These are phyloP conservation scores for Pichia eremophila DNA, from an alignment of 805 yeast species.

Conservation along the genomic window DNA sequence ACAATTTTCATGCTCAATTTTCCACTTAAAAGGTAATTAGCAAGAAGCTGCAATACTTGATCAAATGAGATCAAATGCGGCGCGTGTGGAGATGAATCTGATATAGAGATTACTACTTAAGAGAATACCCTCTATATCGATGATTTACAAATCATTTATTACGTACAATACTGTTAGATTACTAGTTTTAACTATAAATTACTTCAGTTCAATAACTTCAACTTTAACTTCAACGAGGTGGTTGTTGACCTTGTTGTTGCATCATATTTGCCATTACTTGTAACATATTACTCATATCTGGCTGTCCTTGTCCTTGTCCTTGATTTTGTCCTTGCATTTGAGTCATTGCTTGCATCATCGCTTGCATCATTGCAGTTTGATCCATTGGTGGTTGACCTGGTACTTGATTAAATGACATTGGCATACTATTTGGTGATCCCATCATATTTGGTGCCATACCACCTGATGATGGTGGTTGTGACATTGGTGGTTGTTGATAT, in stretches of 20 bases:
- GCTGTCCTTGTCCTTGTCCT: conserved; percentile 10
- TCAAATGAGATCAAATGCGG: no score
- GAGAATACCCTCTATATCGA: no score
- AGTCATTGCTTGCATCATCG: conserved; percentile 28
- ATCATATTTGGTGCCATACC: not conserved
- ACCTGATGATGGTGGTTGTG: conserved; percentile 3
- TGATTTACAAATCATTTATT: no score
- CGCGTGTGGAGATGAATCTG: no score
- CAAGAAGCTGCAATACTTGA: no score
- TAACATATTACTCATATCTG: conserved; percentile 28
- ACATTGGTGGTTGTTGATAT: conserved; percentile 3
- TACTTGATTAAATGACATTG: not conserved
- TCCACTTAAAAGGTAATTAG: no score
- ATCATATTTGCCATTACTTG: conserved; percentile 29
- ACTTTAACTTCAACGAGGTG: conserved; percentile 1
- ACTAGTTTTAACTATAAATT: not conserved
- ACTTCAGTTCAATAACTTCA: not conserved
- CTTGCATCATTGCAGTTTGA: conserved; percentile 23
- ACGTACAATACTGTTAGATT: no score
- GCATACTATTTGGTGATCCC: not conserved
- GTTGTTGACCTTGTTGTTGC: conserved; percentile 18
- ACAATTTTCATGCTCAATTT: no score
- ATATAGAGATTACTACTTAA: no score
- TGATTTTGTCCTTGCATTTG: conserved; percentile 17
- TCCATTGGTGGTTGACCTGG: conserved; percentile 14